Percentiles rank a stretch among this genome's conserved stretches.
Conservation (phyloP, 2,329 filamentous ascomycete species). For the Fusarium stilboides region DNA sequence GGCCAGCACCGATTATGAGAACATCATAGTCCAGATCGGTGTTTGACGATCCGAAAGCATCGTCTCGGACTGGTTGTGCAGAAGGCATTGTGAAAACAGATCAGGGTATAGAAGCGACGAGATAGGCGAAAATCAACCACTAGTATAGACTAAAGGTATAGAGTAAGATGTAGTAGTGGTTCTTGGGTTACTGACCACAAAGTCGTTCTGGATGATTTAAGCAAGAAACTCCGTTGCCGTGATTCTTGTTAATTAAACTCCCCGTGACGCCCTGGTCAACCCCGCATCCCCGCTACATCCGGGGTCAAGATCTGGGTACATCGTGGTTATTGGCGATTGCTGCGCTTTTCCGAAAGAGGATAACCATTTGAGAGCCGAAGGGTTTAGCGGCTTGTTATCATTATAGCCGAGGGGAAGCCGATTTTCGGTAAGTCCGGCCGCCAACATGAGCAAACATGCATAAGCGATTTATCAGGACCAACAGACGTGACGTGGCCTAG, state of each 20-base stretch:
- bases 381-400: neutral
- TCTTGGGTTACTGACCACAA: neutral
- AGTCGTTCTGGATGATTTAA: conserved; percentile 1
- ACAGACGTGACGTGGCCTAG: neutral
- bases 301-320: neutral
- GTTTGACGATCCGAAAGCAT: conserved; percentile 19
- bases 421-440: neutral
- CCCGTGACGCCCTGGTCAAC: neutral
- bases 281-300: conserved; percentile 3
- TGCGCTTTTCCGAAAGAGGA: conserved; percentile 26
- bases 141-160: neutral
- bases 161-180: neutral
- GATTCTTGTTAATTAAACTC: neutral
- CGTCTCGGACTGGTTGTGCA: conserved; percentile 13
- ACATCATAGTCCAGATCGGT: conserved; percentile 42
- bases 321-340: neutral
- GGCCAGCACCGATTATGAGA: conserved; percentile 43
- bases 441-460: neutral
- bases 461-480: neutral
- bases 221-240: neutral
- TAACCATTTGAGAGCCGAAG: conserved; percentile 18
- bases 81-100: conserved; percentile 27
- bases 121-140: too few relatives aligned
- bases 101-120: neutral
- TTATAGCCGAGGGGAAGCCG: neutral